Evolutionary conservation across 495 filamentous ascomycete genomes (phyloP).

Genomic region (Cercophora scortea): DNA sequence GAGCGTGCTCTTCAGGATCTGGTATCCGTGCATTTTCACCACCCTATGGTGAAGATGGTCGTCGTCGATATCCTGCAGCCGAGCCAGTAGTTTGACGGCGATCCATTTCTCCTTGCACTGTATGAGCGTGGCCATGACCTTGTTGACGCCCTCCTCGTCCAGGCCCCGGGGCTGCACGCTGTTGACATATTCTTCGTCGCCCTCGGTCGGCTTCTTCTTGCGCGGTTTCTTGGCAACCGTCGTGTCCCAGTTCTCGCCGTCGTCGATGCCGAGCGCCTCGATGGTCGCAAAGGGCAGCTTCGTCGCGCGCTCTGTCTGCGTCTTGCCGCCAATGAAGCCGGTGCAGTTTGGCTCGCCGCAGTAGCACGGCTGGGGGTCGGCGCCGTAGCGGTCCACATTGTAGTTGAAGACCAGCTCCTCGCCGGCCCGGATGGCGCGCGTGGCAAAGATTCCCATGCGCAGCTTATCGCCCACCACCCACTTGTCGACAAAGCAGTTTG

Average conservation of each 20-base stretch:
- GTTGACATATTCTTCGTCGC: conserved; percentile 95
- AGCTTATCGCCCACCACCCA: conserved; percentile 98
- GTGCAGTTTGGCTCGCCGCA: conserved; percentile 93
- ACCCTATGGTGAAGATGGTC: conserved; percentile 83
- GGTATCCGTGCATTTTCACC: conserved; percentile 94
- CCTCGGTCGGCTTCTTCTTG: conserved; percentile 89
- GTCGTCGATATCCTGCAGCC: conserved; percentile 84
- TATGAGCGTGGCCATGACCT: conserved; percentile 97
- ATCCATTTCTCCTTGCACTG: conserved; percentile 99
- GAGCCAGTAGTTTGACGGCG: conserved; percentile 83
- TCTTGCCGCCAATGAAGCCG: conserved; percentile 94
- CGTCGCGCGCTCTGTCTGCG: conserved; percentile 90
- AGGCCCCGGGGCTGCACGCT: conserved; percentile 77
- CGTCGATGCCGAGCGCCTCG: conserved; percentile 93
- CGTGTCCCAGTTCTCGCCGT: conserved; percentile 85
- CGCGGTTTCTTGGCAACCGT: conserved; percentile 79
- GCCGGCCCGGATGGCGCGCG: conserved; percentile 74
- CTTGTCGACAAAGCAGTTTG: conserved; percentile 98
- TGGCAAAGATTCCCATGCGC: conserved; percentile 98
- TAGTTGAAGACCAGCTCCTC: conserved; percentile 99
- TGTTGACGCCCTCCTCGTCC: conserved; percentile 82
- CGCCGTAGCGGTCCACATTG: conserved; percentile 97
- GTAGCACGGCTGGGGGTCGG: conserved; percentile 93
- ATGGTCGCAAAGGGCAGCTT: conserved; percentile 86
- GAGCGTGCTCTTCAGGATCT: conserved; percentile 81